Conservation (phyloP, 2,329 filamentous ascomycete genomes). For the Zymoseptoria pseudotritici region DNA sequence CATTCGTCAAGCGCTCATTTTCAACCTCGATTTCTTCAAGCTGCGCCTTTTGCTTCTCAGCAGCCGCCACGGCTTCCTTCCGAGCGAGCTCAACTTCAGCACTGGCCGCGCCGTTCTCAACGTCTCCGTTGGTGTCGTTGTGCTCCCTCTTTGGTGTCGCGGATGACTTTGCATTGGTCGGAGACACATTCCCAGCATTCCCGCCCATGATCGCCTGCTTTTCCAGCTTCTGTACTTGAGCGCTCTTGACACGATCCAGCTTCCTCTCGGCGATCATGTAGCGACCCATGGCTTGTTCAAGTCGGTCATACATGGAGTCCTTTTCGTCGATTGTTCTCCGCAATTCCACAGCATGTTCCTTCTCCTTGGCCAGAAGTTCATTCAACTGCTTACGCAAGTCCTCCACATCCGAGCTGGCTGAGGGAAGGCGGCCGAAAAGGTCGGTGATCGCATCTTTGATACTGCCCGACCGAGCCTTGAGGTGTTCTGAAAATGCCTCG, state of each 20-base stretch:
- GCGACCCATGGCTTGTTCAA: slow-evolving; percentile 80
- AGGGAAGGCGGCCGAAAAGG: slow-evolving; percentile 50
- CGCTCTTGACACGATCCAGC: slow-evolving; percentile 79
- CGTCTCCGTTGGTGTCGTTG: slow-evolving; percentile 42
- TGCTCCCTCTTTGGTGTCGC: slow-evolving; percentile 44
- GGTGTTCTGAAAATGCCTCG: slow-evolving; percentile 65
- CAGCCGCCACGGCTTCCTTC: slow-evolving; percentile 67
- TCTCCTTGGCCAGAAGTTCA: slow-evolving; percentile 70
- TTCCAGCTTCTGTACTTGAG: slow-evolving; percentile 85
- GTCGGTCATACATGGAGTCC: slow-evolving; percentile 61
- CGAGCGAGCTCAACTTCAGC: slow-evolving; percentile 68
- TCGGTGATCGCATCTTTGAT: slow-evolving; percentile 68
- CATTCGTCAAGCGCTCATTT: slow-evolving; percentile 65
- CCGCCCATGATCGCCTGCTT: slow-evolving; percentile 73
- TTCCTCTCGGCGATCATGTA: slow-evolving; percentile 96
- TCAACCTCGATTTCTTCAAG: slow-evolving; percentile 71
- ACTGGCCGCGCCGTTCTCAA: slow-evolving; percentile 49
- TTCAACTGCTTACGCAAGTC: slow-evolving; percentile 70
- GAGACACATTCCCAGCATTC: slow-evolving; percentile 35
- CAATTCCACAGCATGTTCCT: slow-evolving; percentile 41
- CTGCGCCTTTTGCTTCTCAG: slow-evolving; percentile 81
- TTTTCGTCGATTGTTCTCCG: slow-evolving; percentile 24
- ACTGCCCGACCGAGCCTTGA: slow-evolving; percentile 65
- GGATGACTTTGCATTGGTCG: slow-evolving; percentile 32
- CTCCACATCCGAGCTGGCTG: slow-evolving; percentile 58